Evolutionary conservation across 768 basidiomycete genomes (phyloP), one percentile per base, ranked within the genome.

Genomic region (Lactarius hengduanensis): DNA sequence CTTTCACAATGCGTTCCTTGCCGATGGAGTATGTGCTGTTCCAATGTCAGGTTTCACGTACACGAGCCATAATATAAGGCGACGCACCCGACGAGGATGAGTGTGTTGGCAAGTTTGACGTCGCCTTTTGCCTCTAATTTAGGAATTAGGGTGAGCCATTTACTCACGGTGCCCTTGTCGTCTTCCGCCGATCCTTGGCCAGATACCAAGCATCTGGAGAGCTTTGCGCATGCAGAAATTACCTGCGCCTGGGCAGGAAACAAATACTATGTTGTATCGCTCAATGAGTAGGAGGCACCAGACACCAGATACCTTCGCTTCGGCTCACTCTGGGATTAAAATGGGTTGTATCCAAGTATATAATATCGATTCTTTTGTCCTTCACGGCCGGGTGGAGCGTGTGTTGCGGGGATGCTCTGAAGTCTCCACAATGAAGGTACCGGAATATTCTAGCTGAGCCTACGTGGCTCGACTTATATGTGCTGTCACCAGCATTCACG

Each of bases 331-430:
- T 92, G 0, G 94, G 90, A 73, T 96, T 90, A 22, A 98, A 80
- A 76, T 98, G 97, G 0, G 97, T 98, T 5, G 97, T 98, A 74
- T 99, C 97, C 32, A 99, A 82, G 75, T 99, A 98, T 43, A 96
- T 85, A 60, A 88, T 85, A 70, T 98, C 94, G 8, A 98, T 84
- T 38, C 79, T 79, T 72, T 94, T 96, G 40, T 88, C 89, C 66
- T 84, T 86, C 63, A 98, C 81, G 1, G 86, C 86, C 1, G 94
- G 92, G 75, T 99, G 97, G 11, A 89, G 73, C 26, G 92, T 84
- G 76, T 97, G 95, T 57, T 83, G 82, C 0, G 97, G 97, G 26
- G n/a, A 94, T 2, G 96, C 96, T 45, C 92, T 84, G 71, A 94
- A 93, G 74, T 93, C 96, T 0, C 97, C 97, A 70, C 97, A 98